Base-by-base conservation (phyloP, 1,284 basidiomycete genomes). In the Mycena citricolor region DNA sequence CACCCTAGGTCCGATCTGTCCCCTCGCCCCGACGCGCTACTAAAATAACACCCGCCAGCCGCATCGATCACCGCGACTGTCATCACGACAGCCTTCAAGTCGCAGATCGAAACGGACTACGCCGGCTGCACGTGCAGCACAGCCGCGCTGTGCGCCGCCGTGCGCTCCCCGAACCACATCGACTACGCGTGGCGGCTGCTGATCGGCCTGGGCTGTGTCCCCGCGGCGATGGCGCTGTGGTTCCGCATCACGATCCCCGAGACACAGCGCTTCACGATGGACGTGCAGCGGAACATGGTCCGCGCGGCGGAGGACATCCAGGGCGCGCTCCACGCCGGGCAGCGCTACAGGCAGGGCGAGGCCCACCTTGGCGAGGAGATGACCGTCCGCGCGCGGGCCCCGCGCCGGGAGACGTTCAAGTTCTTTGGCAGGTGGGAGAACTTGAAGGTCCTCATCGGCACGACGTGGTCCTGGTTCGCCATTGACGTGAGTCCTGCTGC, bases 231-330 rank as follows among this genome's bases (percentile, higher is more conserved):
- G 20, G 77, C 76, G 2, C 68, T 79, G 19, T 79, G 77, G 54
- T 77, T 76, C 62, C 76, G 77, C 39, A 66, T 79, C 21, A 77
- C 74, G 3, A 73, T 81, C 24, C 75, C 77, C 8, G 79, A 81
- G 56, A 77, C 77, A 0, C 69, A 83, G 37, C 79, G 83, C 48
- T 86, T 81, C 69, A 86, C 80, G 28, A 78, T 86, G 75, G 85
- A 86, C 59, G 67, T 86, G 43, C 76, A 82, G 60, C 75, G 77
- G 44, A 79, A 85, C 58, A 68, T 84, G 46, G 67, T 72, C 54
- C 74, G 73, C 55, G 80, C 79, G 14, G 58, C 70, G 14, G 65
- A 67, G 49, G 77, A 83, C 55, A 78, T 78, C 35, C 62, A 70
- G 34, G 70, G 69, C 21, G 77, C 79, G 54, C 57, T 81, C 5